Conservation (phyloP, 441 rosid species). For the Adansonia rubrostipa region DNA sequence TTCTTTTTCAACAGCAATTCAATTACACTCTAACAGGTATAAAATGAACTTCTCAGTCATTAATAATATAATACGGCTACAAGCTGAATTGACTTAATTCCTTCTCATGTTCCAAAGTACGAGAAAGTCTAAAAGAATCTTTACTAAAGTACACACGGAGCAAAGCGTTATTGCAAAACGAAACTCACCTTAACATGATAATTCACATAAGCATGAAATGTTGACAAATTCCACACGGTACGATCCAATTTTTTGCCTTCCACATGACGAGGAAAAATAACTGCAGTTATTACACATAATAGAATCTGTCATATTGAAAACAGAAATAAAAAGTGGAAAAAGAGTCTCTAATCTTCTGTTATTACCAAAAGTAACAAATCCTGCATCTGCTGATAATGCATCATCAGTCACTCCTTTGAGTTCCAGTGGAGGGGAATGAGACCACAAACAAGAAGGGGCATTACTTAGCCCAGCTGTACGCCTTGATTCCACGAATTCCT, state of each 20-base stretch:
- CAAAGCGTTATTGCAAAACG: slow-evolving; percentile 9
- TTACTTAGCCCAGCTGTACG: slow-evolving; percentile 74
- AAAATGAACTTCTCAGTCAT: background rate
- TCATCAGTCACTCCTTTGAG: slow-evolving; percentile 73
- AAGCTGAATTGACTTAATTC: background rate
- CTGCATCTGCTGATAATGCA: slow-evolving; percentile 83
- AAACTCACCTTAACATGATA: slow-evolving; percentile 87
- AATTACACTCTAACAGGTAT: background rate
- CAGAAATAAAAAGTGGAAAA: slow-evolving; percentile 13
- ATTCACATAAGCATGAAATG: slow-evolving; percentile 94
- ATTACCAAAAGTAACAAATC: slow-evolving; percentile 94
- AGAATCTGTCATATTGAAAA: slow-evolving; percentile 23
- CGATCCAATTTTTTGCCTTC: slow-evolving; percentile 86
- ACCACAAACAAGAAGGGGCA: slow-evolving; percentile 92
- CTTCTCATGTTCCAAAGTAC: slow-evolving; percentile 2
- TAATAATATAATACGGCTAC: background rate
- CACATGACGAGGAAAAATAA: slow-evolving; percentile 83
- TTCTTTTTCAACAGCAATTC: background rate
- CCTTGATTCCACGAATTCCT: slow-evolving; percentile 97
- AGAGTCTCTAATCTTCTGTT: slow-evolving; percentile 23
- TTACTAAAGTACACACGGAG: background rate
- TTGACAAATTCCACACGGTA: slow-evolving; percentile 84
- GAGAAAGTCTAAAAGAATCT: background rate
- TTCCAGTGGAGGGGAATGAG: slow-evolving; percentile 72
- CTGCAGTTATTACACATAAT: slow-evolving; percentile 42